Percentiles rank a stretch among this genome's conserved stretches.
phyloP scores from a whole-genome alignment of 2,329 filamentous ascomycete genomes.

The Phialophora expanda region DNA sequence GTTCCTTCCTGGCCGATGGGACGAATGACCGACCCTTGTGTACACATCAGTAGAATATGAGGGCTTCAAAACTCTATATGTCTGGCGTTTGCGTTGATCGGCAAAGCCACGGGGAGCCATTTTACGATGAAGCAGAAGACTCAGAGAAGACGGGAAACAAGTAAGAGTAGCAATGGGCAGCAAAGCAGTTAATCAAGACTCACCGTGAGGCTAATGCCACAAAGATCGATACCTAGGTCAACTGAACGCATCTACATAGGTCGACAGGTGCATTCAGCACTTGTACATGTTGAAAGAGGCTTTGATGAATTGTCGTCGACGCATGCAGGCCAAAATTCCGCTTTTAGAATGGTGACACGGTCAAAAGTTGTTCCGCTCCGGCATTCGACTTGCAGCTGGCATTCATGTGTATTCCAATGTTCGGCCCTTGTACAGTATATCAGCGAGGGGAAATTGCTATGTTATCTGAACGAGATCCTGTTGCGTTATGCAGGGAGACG shows the following conservation, averaged over 20 bases:
- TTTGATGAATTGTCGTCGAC: slow-evolving; percentile 9
- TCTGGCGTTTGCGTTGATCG: background rate
- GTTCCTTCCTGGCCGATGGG: background rate
- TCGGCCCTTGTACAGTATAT: background rate
- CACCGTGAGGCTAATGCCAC: slow-evolving; percentile 13
- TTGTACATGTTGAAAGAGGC: slow-evolving; percentile 7
- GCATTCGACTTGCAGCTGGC: slow-evolving; percentile 1
- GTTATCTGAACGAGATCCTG: background rate
- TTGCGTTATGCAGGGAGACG: background rate
- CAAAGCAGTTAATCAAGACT: slow-evolving; percentile 26
- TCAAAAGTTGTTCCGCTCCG: background rate
- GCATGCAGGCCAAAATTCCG: slow-evolving; percentile 7
- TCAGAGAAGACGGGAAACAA: slow-evolving; percentile 6
- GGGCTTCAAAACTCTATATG: background rate
- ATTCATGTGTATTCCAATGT: background rate
- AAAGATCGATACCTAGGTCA: slow-evolving; percentile 12
- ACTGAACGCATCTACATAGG: slow-evolving; percentile 12
- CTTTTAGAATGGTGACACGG: slow-evolving; percentile 15
- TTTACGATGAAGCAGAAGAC: slow-evolving; percentile 2
- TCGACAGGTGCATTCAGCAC: slow-evolving; percentile 18
- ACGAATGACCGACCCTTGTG: background rate
- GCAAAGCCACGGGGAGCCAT: slow-evolving; percentile 20
- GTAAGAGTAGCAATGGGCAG: background rate
- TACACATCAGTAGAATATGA: background rate
- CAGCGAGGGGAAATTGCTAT: background rate